Base-by-base conservation (phyloP, 2,329 filamentous ascomycete genomes). In the Hymenoscyphus fraxineus region DNA sequence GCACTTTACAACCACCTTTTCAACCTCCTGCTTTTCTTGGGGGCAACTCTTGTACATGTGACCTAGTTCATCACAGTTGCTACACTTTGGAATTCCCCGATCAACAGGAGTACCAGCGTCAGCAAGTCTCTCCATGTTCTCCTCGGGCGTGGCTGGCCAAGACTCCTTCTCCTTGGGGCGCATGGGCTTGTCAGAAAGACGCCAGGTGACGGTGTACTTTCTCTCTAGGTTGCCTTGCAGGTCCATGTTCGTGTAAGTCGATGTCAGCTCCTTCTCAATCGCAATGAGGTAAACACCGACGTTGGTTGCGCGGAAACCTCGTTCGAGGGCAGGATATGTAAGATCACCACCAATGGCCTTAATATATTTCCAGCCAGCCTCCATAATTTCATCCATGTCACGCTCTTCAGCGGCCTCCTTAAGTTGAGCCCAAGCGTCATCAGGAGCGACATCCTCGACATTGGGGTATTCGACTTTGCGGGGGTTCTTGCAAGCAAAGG, bases 211-310 rank as follows among this genome's bases (percentile, higher is more conserved):
- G 0, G 82, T 83, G 70, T 83, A 91, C 73, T 86, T 87, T 75
- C 86, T 87, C 64, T 83, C 82, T 22, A 88, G 78, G 66, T 89
- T 85, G 5, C 89, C 89, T 71, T 91, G 88, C 1, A 91, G 78
- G 68, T 91, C 88, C 85, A 91, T 89, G 76, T 89, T 88, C 66
- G 86, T 90, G 69, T 87, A 82, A 5, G 86, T 85, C 1, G 77
- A 73, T 0, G 80, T 73, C 38, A 89, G 75, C 40, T 83, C 77
- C 68, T 84, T 83, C 78, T 90, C 83, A 6, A 84, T 75, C 6
- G 85, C 85, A 68, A 91, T 88, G 61, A 92, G 77, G 76, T 82
- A 88, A 15, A 89, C 76, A 2, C 76, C 76, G 65, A 89, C 80
- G 0, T 78, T 73, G 27, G 27, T 54, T 84, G 78, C 1, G 76